Evolutionary conservation across 805 yeast genomes (phyloP).

Genomic region (Metahyphopichia silvanorum): DNA sequence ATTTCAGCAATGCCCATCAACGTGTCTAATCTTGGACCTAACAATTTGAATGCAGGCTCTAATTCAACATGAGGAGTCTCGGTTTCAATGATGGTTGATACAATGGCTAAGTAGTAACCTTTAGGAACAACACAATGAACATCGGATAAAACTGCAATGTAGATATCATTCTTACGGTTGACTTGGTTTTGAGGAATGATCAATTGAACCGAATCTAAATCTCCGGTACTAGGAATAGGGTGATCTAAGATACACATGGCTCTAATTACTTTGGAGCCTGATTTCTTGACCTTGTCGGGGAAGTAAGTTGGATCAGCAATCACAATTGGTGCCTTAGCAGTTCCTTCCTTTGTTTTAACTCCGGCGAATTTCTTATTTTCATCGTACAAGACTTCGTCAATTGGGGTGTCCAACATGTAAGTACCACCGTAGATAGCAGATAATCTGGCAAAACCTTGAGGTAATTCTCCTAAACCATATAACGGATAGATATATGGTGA

Average conservation of each 20-base stretch:
- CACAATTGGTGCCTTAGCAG: constrained; percentile 86
- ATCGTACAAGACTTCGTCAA: constrained; percentile 80
- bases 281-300: constrained; percentile 73
- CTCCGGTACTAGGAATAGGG: constrained; percentile 77
- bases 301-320: constrained; percentile 98
- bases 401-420: constrained; percentile 94
- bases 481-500: constrained; percentile 95
- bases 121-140: constrained; percentile 88
- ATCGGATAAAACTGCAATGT: constrained; percentile 84
- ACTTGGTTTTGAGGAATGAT: constrained; percentile 97
- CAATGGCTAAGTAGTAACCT: constrained; percentile 88
- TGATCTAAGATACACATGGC: constrained; percentile 89
- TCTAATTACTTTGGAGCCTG: constrained; percentile 73
- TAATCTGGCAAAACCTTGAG: constrained; percentile 98
- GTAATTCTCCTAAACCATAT: constrained; percentile 95
- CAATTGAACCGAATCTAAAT: constrained; percentile 87
- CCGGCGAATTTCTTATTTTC: constrained; percentile 70
- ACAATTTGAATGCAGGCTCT: constrained; percentile 88
- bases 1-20: constrained; percentile 93
- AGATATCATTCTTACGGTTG: constrained; percentile 88
- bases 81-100: constrained; percentile 92
- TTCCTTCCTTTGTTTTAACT: constrained; percentile 87
- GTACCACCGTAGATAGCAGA: constrained; percentile 98
- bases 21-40: constrained; percentile 77
- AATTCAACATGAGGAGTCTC: constrained; percentile 88